Percentiles rank a stretch among this genome's conserved stretches.
phyloP scores from a whole-genome alignment of 441 rosid species.

The Brassica balearica region DNA sequence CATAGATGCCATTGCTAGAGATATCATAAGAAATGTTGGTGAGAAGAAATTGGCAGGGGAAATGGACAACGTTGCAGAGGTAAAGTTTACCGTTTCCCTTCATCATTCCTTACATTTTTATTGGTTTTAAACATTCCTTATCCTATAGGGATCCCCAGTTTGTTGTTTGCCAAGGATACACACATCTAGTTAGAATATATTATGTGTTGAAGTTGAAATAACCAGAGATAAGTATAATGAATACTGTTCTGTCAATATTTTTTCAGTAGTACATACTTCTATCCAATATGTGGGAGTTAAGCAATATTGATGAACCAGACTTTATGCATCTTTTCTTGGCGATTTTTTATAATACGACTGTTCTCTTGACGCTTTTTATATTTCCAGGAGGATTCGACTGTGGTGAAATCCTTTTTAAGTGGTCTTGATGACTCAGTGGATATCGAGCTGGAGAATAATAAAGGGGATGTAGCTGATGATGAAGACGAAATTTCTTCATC shows the following conservation, averaged over 20 bases:
- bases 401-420: constrained; percentile 48
- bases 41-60: constrained; percentile 48
- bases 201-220: constrained; percentile 24
- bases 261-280: not conserved
- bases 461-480: constrained; percentile 47
- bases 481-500: constrained; percentile 54
- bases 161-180: constrained; percentile 19
- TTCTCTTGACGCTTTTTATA: constrained; percentile 16
- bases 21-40: constrained; percentile 46
- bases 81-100: constrained; percentile 43
- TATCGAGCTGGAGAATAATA: constrained; percentile 50
- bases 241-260: constrained; percentile 12
- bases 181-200: constrained; percentile 20
- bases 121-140: not conserved
- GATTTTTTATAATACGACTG: constrained; percentile 10
- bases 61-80: constrained; percentile 54
- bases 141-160: not conserved
- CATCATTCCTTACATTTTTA: constrained; percentile 17
- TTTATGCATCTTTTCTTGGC: constrained; percentile 11
- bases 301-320: constrained; percentile 11
- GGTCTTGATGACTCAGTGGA: constrained; percentile 49
- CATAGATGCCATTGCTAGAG: constrained; percentile 62
- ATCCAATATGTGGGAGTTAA: not conserved
- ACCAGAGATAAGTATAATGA: constrained; percentile 10
- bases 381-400: constrained; percentile 58